phyloP scores from a whole-genome alignment of 768 basidiomycete species.

The Epithele typhae region DNA sequence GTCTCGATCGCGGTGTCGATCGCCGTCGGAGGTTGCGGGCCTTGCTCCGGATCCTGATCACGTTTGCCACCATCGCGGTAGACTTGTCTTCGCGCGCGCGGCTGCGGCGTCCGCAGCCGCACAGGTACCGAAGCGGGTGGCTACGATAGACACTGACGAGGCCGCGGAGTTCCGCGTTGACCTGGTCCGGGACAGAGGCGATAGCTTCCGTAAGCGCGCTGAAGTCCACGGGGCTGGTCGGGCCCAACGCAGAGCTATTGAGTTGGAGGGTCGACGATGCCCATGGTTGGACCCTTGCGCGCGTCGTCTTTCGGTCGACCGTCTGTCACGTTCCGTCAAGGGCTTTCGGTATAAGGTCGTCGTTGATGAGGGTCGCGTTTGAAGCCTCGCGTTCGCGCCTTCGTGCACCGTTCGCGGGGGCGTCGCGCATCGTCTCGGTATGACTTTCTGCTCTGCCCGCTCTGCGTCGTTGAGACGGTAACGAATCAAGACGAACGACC shows the following conservation, averaged over 20 bases:
- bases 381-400: too few relatives aligned
- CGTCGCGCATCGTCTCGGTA: not conserved
- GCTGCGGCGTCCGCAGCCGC: too few relatives aligned
- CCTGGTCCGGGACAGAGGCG: slow-evolving; percentile 8
- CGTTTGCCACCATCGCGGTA: too few relatives aligned
- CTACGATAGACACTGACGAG: slow-evolving; percentile 18
- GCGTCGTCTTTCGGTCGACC: slow-evolving; percentile 1
- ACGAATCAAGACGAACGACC: slow-evolving; percentile 50
- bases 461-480: slow-evolving; percentile 53
- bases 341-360: too few relatives aligned
- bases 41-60: too few relatives aligned
- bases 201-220: slow-evolving; percentile 3
- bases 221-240: slow-evolving; percentile 3
- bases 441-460: not conserved
- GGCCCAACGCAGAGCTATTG: not conserved
- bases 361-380: too few relatives aligned
- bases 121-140: slow-evolving; percentile 15
- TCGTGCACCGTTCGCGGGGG: not conserved
- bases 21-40: too few relatives aligned
- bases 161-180: slow-evolving; percentile 15
- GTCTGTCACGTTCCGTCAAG: not conserved
- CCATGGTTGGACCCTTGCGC: too few relatives aligned
- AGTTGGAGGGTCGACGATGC: not conserved
- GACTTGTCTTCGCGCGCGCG: not conserved
- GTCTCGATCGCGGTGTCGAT: slow-evolving; percentile 1